Conservation (phyloP, 768 basidiomycete genomes). For the Xanthoconium purpureum region DNA sequence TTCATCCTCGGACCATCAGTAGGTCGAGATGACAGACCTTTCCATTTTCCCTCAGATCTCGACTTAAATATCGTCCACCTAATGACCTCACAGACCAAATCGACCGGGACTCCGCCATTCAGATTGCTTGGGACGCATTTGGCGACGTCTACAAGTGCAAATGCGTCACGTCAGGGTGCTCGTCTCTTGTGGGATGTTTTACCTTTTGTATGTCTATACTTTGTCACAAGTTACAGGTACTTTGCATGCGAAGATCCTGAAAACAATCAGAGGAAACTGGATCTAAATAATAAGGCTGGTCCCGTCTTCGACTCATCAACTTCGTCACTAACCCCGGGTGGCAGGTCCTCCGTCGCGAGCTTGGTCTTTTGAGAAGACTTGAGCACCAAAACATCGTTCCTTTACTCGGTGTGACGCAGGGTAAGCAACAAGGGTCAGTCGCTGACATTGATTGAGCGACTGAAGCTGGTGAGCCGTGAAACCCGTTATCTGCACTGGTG, state of each 20-base stretch:
- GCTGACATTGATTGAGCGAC: not conserved
- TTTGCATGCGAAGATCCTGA: not conserved
- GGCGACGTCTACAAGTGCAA: slow-evolving; percentile 6
- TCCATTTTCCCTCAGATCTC: no score
- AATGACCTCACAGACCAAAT: slow-evolving; percentile 4
- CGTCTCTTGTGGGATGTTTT: not conserved
- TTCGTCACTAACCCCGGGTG: not conserved
- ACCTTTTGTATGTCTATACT: not conserved
- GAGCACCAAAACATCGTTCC: no score
- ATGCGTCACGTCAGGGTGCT: not conserved
- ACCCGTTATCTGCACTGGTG: not conserved
- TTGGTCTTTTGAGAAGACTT: not conserved
- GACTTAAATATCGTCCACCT: not conserved
- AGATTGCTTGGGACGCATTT: not conserved
- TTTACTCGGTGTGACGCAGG: no score
- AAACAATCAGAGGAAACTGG: not conserved
- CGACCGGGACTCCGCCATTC: not conserved
- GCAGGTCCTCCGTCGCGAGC: not conserved
- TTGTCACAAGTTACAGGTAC: not conserved
- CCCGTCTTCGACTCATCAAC: no score
- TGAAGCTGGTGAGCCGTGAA: not conserved
- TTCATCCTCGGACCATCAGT: no score
- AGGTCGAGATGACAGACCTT: no score
- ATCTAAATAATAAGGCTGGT: not conserved
- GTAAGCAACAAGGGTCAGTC: not conserved